Conservation (phyloP, 2,329 filamentous ascomycete genomes). For the Cercospora sojina region DNA sequence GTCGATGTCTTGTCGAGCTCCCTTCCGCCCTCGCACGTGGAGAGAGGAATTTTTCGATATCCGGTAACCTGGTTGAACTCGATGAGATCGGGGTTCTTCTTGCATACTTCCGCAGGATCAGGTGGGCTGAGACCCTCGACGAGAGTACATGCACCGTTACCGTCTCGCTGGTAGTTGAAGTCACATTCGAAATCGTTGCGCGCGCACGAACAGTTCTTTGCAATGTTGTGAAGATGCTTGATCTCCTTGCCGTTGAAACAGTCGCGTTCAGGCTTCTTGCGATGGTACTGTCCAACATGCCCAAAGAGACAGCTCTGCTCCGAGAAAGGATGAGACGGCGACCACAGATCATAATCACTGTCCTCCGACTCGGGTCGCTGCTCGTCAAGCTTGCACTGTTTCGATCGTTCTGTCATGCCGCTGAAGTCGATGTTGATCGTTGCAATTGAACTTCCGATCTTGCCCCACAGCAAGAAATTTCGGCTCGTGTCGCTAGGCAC, state of each 20-base stretch:
- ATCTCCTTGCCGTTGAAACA: conserved; percentile 76
- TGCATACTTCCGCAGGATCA: conserved; percentile 60
- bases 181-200: conserved; percentile 92
- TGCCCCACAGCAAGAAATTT: conserved; percentile 89
- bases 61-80: conserved; percentile 84
- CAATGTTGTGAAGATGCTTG: conserved; percentile 64
- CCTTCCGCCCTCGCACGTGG: conserved; percentile 75
- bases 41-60: conserved; percentile 85
- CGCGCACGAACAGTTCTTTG: conserved; percentile 76
- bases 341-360: conserved; percentile 82
- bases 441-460: conserved; percentile 59
- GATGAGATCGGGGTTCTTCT: conserved; percentile 62
- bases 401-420: conserved; percentile 65
- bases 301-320: conserved; percentile 86
- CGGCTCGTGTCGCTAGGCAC: conserved; percentile 84
- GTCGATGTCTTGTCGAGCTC: conserved; percentile 68
- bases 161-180: conserved; percentile 85
- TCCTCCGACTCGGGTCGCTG: conserved; percentile 54
- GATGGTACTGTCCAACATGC: conserved; percentile 82
- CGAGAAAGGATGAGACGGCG: conserved; percentile 76
- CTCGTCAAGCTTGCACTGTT: conserved; percentile 68
- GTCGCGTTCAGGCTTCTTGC: conserved; percentile 74
- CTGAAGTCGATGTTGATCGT: conserved; percentile 88
- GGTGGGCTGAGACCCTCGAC: conserved; percentile 69
- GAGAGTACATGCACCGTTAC: conserved; percentile 72